phyloP scores from a whole-genome alignment of 176 grass and related monocot genomes.

The Cenchrus americanus region DNA sequence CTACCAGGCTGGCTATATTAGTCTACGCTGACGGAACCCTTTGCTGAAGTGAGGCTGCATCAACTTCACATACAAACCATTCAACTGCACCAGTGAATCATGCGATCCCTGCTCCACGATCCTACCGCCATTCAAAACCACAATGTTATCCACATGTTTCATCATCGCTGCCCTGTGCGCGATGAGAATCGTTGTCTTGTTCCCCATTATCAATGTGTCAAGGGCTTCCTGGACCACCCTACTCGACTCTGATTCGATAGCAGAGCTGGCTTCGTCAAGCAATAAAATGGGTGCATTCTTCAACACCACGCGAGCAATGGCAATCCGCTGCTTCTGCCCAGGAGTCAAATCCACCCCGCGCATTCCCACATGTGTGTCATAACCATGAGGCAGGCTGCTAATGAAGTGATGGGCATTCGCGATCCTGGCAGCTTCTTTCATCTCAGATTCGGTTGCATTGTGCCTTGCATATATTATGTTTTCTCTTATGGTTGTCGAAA shows the following conservation, averaged over 20 bases:
- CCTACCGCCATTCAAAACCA: constrained; percentile 87
- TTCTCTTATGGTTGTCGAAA: constrained; percentile 96
- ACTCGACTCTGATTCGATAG: constrained; percentile 95
- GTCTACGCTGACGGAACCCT: constrained; percentile 83
- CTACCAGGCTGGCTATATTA: constrained; percentile 55
- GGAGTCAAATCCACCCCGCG: constrained; percentile 88
- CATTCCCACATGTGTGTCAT: constrained; percentile 95
- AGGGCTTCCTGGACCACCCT: constrained; percentile 95
- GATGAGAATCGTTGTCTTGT: constrained; percentile 94
- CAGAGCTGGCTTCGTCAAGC: constrained; percentile 89
- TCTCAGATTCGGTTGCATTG: constrained; percentile 92
- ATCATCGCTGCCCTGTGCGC: constrained; percentile 90
- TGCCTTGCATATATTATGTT: constrained; percentile 98
- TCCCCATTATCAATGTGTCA: constrained; percentile 94
- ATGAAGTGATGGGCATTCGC: constrained; percentile 99
- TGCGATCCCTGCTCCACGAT: constrained; percentile 95
- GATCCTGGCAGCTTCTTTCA: constrained; percentile 97
- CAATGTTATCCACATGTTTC: constrained; percentile 95
- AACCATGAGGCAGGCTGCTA: constrained; percentile 94
- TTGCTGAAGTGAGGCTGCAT: constrained; percentile 99
- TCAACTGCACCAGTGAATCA: constrained; percentile 81
- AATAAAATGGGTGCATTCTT: constrained; percentile 98
- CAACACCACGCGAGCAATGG: constrained; percentile 89
- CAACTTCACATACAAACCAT: constrained; percentile 88
- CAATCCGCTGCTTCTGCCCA: constrained; percentile 94